A percentile compares a stretch with the other conserved stretches of the same genome.
Conservation (phyloP, 2,329 filamentous ascomycete genomes). For the Rhynchosporium secalis region DNA sequence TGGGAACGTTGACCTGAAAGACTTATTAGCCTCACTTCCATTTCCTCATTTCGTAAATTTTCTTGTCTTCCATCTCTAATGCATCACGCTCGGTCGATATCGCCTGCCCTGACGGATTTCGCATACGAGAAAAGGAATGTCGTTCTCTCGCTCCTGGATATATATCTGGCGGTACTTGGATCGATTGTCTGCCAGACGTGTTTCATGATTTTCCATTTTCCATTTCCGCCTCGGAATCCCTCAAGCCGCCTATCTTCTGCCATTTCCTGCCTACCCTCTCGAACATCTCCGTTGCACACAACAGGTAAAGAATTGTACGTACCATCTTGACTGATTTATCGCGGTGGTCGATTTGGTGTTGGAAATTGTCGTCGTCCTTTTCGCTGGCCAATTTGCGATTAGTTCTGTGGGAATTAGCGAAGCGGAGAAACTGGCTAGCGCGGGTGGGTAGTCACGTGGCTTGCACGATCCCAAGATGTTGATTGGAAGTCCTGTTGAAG, state of each 20-base stretch:
- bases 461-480: not conserved
- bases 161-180: not conserved
- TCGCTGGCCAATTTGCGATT: constrained; percentile 1
- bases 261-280: not conserved
- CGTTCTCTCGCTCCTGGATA: not conserved
- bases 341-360: constrained; percentile 25
- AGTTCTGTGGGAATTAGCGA: not conserved
- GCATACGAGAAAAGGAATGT: not conserved
- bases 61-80: constrained; percentile 5
- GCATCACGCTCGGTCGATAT: not conserved
- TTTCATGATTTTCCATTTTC: constrained; percentile 8
- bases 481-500: not conserved
- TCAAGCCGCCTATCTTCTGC: constrained; percentile 4
- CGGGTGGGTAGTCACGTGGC: not conserved
- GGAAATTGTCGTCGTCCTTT: constrained; percentile 24
- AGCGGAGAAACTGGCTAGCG: not conserved
- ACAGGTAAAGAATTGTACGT: constrained; percentile 22
- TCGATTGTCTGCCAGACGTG: not conserved
- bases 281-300: not conserved
- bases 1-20: constrained; percentile 86
- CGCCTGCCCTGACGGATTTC: not conserved
- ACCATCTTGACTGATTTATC: constrained; percentile 34
- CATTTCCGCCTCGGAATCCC: constrained; percentile 11
- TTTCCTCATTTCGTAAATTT: constrained; percentile 17
- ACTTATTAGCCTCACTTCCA: constrained; percentile 26